Evolutionary conservation across 352 stramenopile species (phyloP).

Genomic region (Globisporangium carolinianum): DNA sequence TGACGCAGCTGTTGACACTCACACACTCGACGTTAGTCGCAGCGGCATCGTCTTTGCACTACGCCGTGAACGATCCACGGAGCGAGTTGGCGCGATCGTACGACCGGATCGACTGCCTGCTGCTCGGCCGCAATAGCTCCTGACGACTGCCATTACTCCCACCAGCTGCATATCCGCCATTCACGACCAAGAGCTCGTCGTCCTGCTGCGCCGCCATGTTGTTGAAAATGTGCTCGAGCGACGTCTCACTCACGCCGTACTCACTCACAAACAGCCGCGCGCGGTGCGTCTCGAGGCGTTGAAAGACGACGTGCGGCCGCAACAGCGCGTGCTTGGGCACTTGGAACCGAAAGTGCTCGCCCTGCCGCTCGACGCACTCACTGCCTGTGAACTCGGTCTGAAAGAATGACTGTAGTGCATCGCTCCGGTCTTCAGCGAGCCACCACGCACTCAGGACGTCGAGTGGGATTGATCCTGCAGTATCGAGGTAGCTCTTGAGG

Average conservation of each 20-base stretch:
- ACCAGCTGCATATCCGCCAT: conserved; percentile 22
- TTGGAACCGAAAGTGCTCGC: conserved; percentile 64
- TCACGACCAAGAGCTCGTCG: conserved; percentile 38
- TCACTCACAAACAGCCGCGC: conserved; percentile 55
- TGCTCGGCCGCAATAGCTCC: conserved; percentile 18
- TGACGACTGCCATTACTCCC: background rate
- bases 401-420: conserved; percentile 36
- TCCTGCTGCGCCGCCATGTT: conserved; percentile 80
- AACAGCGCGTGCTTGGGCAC: conserved; percentile 43
- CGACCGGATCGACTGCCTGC: conserved; percentile 29
- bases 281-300: conserved; percentile 64
- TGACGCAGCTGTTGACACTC: no score
- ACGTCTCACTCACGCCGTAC: conserved; percentile 88
- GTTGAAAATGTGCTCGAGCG: conserved; percentile 92
- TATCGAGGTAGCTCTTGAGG: conserved; percentile 35
- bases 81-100: conserved; percentile 32
- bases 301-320: conserved; percentile 57
- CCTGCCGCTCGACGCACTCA: conserved; percentile 54
- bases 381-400: conserved; percentile 27
- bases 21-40: background rate
- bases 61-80: background rate
- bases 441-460: conserved; percentile 59
- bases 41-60: background rate
- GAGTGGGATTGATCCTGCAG: conserved; percentile 33
- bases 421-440: conserved; percentile 34